A percentile compares a stretch with the other conserved stretches of the same genome.
These are phyloP conservation scores for Psilocybe cyanescens DNA, from an alignment of 768 basidiomycete genomes.

Conservation along the genomic window DNA sequence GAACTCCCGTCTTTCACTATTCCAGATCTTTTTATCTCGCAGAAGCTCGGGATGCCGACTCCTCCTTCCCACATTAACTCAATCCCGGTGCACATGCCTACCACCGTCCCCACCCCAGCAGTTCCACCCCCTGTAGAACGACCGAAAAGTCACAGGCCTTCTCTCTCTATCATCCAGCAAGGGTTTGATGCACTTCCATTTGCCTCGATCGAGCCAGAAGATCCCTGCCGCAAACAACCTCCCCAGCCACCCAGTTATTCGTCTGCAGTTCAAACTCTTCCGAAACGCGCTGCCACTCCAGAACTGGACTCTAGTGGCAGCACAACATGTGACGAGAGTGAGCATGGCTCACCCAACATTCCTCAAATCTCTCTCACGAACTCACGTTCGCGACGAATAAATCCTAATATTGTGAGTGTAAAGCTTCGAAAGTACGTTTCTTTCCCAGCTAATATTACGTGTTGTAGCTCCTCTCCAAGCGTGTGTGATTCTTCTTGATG, in stretches of 20 bases:
- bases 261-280: constrained; percentile 38
- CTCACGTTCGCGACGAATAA: constrained; percentile 45
- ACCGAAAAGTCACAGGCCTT: constrained; percentile 10
- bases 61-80: constrained; percentile 13
- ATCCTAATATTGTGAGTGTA: constrained; percentile 53
- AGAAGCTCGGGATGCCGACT: constrained; percentile 45
- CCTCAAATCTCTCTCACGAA: constrained; percentile 32
- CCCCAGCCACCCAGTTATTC: constrained; percentile 43
- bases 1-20: constrained; percentile 55
- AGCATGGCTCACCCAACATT: constrained; percentile 33
- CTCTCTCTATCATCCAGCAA: constrained; percentile 18
- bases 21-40: constrained; percentile 61
- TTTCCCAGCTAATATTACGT: constrained; percentile 23
- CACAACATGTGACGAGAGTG: constrained; percentile 49
- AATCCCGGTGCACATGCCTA: constrained; percentile 8
- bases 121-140: constrained; percentile 9
- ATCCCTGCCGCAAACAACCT: constrained; percentile 20
- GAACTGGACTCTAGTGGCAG: constrained; percentile 47
- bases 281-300: constrained; percentile 34
- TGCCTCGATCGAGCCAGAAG: constrained; percentile 25
- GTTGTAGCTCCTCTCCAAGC: constrained; percentile 60
- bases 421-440: constrained; percentile 11
- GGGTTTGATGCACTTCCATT: constrained; percentile 31
- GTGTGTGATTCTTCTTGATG: constrained; percentile 40
- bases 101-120: constrained; percentile 13